Evolutionary conservation across 1,284 basidiomycete genomes (phyloP), one percentile per base, ranked within the genome.

Genomic region (Earliella scabrosa): DNA sequence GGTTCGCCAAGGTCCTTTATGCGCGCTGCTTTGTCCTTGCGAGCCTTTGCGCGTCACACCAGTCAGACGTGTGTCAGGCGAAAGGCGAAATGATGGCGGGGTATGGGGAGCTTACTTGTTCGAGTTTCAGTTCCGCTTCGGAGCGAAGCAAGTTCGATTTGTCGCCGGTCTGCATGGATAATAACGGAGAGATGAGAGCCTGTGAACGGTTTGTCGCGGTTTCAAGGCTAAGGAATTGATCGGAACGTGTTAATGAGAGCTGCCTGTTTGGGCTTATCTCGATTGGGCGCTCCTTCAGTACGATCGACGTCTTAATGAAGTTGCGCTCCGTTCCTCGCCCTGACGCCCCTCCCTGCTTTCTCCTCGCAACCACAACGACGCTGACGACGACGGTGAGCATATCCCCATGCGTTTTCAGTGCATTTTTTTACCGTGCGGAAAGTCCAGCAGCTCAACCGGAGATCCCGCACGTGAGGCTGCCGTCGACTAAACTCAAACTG

Each of bases 1-100:
- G 95, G 93, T 27, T 82, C 77, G 1, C 95, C 95, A 14, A 92
- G 72, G 9, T 82, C 73, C 66, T 90, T 90, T 36, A 80, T 87
- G 50, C 81, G 81, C 63, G 85, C 79, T n/a, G 91, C 78, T 70
- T 95, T 96, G 65, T 80, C 72, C 65, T 82, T 82, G 46, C 92
- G 85, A 11, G 81, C 80, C 88, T 93, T 46, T 18, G 16, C 14
- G 20, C 65, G 36, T 32, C 20, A 38, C 39, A 32, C 35, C 8
- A 31, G 52, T 34, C 39, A 52, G 41, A 34, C 34, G 50, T 23
- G 39, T 54, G 5, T 2, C 39, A 11, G 29, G 45, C 40, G 16
- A 21, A 26, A 16, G 40, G 44, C 16, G 38, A 35, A 20, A 24
- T n/a, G 40, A 32, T 50, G 52, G 34, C 82, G 59, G 64, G 23